Base-by-base conservation (phyloP, 768 basidiomycete genomes). In the Neoboletus subvelutipes region DNA sequence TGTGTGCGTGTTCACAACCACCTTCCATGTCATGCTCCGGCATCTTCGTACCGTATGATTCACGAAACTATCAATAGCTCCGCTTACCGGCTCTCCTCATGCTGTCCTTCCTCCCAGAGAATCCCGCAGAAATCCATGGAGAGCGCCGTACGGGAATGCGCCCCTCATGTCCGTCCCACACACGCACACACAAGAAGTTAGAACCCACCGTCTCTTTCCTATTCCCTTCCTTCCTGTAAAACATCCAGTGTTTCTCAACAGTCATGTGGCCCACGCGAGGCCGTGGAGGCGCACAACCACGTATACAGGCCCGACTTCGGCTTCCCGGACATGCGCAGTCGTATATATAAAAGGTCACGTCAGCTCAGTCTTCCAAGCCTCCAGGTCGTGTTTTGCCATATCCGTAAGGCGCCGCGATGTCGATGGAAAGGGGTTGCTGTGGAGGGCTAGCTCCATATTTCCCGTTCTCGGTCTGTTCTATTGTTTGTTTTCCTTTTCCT, bases 351-450 rank as follows among this genome's bases (percentile, higher is more conserved):
- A 33, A 6, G 15, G 42, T 33, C 50, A 36, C 55, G 28, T 45
- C 17, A 31, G 33, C 41, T 8, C 34, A 31, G 33, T 20, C 22
- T 33, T 39, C 55, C 37, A 51, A 18, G 28, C 34, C 17, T 46
- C 55, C 45, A 46, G 33, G 22, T 45, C 51, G 10, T 40, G 6
- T 12, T 22, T 50, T 60, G 3, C 66, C 56, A 57, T 56, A 68
- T 67, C 47, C 56, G 66, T 54, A 10, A 1, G 33, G 15, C 41
- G 37, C 41, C 45, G 26, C 41, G 50, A 10, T 49, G 61, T 60
- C 58, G 22, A 46, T 57, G 40, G 53, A 66, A 65, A 66, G 54
- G 57, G 66, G 55, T 56, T 60, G 52, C 50, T 65, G 65, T 67
- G 56, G 33, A 24, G 3, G 47, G 39, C 41, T 20, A 55, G 47